Conservation (phyloP, 1,284 basidiomycete species). For the Rhizoctonia solani region DNA sequence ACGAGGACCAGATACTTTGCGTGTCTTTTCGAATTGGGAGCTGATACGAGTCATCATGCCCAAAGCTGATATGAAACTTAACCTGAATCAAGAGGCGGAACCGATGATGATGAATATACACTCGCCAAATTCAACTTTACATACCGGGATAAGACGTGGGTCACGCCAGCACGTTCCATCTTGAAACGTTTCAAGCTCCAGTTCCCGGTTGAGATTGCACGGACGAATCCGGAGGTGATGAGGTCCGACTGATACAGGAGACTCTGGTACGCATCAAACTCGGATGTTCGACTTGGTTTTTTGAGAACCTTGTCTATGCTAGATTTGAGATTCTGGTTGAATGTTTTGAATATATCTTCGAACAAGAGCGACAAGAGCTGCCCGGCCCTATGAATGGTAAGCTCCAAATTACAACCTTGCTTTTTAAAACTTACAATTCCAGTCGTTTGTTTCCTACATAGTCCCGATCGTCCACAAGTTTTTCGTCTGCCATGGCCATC, state of each 20-base stretch:
- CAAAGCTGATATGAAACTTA: constrained; percentile 96
- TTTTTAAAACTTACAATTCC: constrained; percentile 73
- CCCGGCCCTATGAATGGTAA: constrained; percentile 69
- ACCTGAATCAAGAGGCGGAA: constrained; percentile 53
- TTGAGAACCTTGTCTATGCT: constrained; percentile 98
- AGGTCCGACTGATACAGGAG: constrained; percentile 94
- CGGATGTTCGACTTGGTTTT: constrained; percentile 92
- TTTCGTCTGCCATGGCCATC: constrained; percentile 95
- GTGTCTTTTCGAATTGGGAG: constrained; percentile 98
- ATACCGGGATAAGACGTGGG: constrained; percentile 79
- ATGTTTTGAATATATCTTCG: constrained; percentile 99
- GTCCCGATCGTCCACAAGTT: constrained; percentile 97
- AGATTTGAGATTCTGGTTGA: constrained; percentile 94
- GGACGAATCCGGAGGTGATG: constrained; percentile 94
- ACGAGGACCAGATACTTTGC: constrained; percentile 97
- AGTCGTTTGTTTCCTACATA: constrained; percentile 99
- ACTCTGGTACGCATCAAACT: constrained; percentile 95
- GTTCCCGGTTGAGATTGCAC: constrained; percentile 98
- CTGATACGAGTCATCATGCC: constrained; percentile 99
- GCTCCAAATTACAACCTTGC: constrained; percentile 16
- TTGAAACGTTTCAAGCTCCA: constrained; percentile 99
- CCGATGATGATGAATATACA: not conserved
- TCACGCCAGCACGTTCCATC: constrained; percentile 99
- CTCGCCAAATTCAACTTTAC: not conserved
- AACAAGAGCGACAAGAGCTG: constrained; percentile 95